Conservation (phyloP, 2,329 filamentous ascomycete species). For the Zymoseptoria ardabiliae region DNA sequence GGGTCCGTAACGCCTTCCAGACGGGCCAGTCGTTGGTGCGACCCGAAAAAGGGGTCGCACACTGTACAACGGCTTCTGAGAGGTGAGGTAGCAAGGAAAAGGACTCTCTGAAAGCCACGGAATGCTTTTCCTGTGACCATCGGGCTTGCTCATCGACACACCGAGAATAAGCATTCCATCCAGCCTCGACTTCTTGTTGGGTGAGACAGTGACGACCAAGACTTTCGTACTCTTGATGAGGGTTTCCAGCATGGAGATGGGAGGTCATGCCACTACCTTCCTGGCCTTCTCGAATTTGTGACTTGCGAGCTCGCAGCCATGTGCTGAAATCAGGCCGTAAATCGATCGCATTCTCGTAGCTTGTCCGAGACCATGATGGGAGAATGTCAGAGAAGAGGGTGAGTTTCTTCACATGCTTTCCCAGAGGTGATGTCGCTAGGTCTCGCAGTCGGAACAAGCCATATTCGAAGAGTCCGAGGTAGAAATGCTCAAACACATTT, state of each 20-base stretch:
- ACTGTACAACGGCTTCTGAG: conserved; percentile 8
- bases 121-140: no score
- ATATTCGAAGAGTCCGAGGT: conserved; percentile 19
- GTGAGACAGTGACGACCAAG: conserved; percentile 13
- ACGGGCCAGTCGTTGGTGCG: conserved; percentile 12
- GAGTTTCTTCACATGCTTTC: conserved; percentile 21
- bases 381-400: conserved; percentile 24
- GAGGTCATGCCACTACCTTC: not conserved
- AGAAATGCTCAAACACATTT: conserved; percentile 19
- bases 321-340: conserved; percentile 5
- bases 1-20: conserved; percentile 11
- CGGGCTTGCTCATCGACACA: conserved; percentile 2
- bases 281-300: not conserved
- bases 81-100: conserved; percentile 18
- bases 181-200: conserved; percentile 9
- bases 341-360: conserved; percentile 6
- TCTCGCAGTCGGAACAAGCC: conserved; percentile 15
- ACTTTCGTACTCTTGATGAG: conserved; percentile 8
- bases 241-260: not conserved
- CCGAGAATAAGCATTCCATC: conserved; percentile 6
- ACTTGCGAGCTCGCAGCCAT: conserved; percentile 2
- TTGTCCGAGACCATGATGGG: conserved; percentile 12
- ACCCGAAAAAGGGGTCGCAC: conserved; percentile 8
- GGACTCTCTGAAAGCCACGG: conserved; percentile 17
- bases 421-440: conserved; percentile 16